A percentile compares a stretch with the other conserved stretches of the same genome.
phyloP scores from a whole-genome alignment of 2,329 filamentous ascomycete species.

The Claviceps arundinis region DNA sequence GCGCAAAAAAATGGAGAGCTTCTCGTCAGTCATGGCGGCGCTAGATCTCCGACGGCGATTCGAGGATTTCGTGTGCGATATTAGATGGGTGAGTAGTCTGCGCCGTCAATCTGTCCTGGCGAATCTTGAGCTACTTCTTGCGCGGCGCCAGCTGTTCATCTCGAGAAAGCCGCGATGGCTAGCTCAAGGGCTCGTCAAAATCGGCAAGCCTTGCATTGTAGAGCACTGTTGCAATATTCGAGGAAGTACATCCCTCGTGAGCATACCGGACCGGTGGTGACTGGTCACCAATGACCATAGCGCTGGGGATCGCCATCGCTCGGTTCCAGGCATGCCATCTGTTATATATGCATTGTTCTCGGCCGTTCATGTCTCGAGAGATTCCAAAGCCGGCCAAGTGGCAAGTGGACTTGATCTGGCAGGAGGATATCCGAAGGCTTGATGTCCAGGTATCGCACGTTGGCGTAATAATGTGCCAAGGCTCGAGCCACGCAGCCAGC shows the following conservation, averaged over 20 bases:
- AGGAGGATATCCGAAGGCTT: constrained; percentile 36
- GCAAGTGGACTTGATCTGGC: constrained; percentile 29
- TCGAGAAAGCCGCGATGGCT: constrained; percentile 13
- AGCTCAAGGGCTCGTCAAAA: constrained; percentile 26
- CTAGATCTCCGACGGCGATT: constrained; percentile 19
- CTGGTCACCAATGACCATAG: constrained; percentile 22
- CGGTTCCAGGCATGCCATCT: constrained; percentile 26
- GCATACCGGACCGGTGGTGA: constrained; percentile 27
- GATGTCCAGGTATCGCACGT: constrained; percentile 33
- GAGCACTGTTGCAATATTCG: constrained; percentile 30
- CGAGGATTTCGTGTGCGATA: constrained; percentile 21
- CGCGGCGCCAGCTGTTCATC: constrained; percentile 20
- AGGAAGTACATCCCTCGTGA: constrained; percentile 36
- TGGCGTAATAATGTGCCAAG: constrained; percentile 27
- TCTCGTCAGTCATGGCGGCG: constrained; percentile 25
- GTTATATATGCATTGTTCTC: constrained; percentile 29
- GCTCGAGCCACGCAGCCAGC: constrained; percentile 32
- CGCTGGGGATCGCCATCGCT: constrained; percentile 33
- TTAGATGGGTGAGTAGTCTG: constrained; percentile 26
- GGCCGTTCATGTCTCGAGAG: constrained; percentile 30
- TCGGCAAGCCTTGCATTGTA: constrained; percentile 25
- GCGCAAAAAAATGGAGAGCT: constrained; percentile 21
- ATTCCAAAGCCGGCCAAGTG: constrained; percentile 38
- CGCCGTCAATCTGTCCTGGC: constrained; percentile 23
- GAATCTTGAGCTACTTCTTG: constrained; percentile 21